Base-by-base conservation (phyloP, 306 rosid genomes). In the Myrica gale region DNA sequence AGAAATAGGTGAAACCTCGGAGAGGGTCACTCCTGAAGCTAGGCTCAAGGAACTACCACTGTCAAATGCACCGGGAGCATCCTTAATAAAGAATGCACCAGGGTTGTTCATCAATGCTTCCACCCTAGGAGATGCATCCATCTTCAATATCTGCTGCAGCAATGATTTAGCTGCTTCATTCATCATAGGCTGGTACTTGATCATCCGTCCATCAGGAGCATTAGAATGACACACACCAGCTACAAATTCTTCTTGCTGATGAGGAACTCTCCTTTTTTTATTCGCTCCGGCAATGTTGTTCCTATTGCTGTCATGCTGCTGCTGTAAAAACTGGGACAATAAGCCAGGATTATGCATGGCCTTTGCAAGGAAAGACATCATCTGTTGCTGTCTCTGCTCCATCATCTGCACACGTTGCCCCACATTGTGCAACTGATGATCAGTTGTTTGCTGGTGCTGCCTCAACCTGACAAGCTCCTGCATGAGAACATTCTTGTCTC, bases 351-450 rank as follows among this genome's bases (percentile, higher is more conserved):
- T 85, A 57, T 84, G 83, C 88, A 86, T 78, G 70, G 92, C 90
- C 84, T 88, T 88, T 23, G 90, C 89, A 16, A 88, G 87, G 73
- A 88, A 88, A 46, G 92, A 75, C 92, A 88, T 88, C 92, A 88
- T 88, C 66, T 82, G 86, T 73, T 88, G 89, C 69, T 88, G 92
- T 3, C 88, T 83, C 85, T 88, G 89, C 82, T 88, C 92, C 92
- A 88, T 88, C 60, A 72, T 85, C 85, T 86, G 92, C 26, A 88
- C 82, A 13, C 85, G 89, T 56, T 86, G 87, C 71, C 88, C 92
- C 58, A 88, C 88, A 80, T 56, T 69, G 60, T 83, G 92, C 80
- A 88, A 47, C 69, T 88, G 90, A 72, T 78, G 68, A 82, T 88
- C 92, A 41, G 92, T 88, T 37, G 81, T 9, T 80, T 86, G 88